These are phyloP conservation scores for Zoysia japonica DNA, from an alignment of 176 grass and related monocot species.

Conservation along the genomic window DNA sequence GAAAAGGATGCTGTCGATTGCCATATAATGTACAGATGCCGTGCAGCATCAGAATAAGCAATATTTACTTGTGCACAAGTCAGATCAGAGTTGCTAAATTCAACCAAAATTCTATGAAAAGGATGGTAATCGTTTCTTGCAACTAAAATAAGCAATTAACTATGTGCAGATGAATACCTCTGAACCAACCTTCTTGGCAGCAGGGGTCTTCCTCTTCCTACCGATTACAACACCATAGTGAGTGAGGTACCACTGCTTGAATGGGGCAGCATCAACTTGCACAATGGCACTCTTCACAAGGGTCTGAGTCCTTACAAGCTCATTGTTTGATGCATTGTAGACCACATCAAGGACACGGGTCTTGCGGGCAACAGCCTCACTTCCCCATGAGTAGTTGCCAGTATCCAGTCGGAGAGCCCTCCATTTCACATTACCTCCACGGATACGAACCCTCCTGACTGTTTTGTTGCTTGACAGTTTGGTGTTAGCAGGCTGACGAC, in stretches of 20 bases:
- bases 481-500: conserved; percentile 38
- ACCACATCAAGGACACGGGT: too few species aligned
- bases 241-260: conserved; percentile 80
- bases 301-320: conserved; percentile 79
- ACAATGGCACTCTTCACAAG: conserved; percentile 66
- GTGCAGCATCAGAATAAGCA: too few species aligned
- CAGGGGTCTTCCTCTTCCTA: conserved; percentile 65
- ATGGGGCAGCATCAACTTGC: conserved; percentile 32
- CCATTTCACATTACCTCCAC: conserved; percentile 74
- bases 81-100: too few species aligned
- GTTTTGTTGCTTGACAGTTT: conserved; percentile 64
- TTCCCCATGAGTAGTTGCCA: conserved; percentile 22
- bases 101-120: too few species aligned
- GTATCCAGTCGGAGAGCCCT: conserved; percentile 71
- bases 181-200: conserved; percentile 56
- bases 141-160: too few species aligned
- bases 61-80: too few species aligned
- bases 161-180: conserved; percentile 37
- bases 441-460: conserved; percentile 61
- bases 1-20: too few species aligned
- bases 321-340: conserved; percentile 50
- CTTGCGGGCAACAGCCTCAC: too few species aligned
- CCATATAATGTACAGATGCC: too few species aligned
- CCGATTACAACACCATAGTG: conserved; percentile 79
- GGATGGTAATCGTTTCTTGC: too few species aligned